phyloP scores from a whole-genome alignment of 345 rosid genomes.

The Erysimum cheiranthoides region DNA sequence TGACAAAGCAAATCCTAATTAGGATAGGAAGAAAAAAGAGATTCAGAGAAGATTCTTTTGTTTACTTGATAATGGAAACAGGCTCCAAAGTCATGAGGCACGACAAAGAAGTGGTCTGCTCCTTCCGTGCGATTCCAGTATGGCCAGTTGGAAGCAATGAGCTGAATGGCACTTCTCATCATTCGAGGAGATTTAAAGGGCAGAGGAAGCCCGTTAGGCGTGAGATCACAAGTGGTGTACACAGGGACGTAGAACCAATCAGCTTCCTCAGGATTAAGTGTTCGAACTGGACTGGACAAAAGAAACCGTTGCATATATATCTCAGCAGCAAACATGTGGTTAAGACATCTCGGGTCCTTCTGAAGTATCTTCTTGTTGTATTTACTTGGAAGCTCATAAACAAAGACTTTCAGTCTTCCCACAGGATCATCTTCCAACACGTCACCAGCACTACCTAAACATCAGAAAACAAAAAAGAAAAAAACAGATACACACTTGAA shows the following conservation, averaged over 20 bases:
- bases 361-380: slow-evolving; percentile 95
- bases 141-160: slow-evolving; percentile 93
- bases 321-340: slow-evolving; percentile 99
- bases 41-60: not conserved
- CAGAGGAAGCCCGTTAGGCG: slow-evolving; percentile 94
- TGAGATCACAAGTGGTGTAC: slow-evolving; percentile 95
- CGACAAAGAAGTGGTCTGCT: slow-evolving; percentile 92
- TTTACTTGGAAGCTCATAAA: slow-evolving; percentile 95
- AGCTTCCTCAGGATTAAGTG: slow-evolving; percentile 93
- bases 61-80: slow-evolving; percentile 97
- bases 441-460: slow-evolving; percentile 98
- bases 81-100: slow-evolving; percentile 98
- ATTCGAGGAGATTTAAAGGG: slow-evolving; percentile 95
- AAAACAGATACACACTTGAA: slow-evolving; percentile 15
- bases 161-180: slow-evolving; percentile 99
- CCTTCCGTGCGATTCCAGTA: slow-evolving; percentile 98
- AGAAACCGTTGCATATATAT: slow-evolving; percentile 96
- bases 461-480: not conserved
- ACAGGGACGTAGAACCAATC: slow-evolving; percentile 99
- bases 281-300: slow-evolving; percentile 90
- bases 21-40: not conserved
- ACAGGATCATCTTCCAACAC: slow-evolving; percentile 97
- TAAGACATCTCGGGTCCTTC: slow-evolving; percentile 91
- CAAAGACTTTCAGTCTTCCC: slow-evolving; percentile 91
- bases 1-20: not conserved